Conservation (phyloP, 2,329 filamentous ascomycete species). For the Dothidotthia symphoricarpi region DNA sequence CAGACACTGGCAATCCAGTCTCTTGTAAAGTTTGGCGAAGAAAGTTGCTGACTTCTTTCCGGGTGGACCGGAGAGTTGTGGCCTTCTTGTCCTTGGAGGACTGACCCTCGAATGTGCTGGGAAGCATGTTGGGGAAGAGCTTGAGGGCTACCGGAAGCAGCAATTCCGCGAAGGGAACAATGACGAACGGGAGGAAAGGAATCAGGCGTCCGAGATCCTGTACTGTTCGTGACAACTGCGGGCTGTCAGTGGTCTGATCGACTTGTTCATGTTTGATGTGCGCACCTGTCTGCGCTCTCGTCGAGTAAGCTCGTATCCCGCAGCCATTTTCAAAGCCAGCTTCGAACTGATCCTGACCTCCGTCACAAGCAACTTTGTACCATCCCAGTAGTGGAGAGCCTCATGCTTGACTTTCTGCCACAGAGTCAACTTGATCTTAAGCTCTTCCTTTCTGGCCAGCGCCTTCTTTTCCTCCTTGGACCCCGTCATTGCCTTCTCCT, state of each 20-base stretch:
- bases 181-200: conserved; percentile 94
- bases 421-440: conserved; percentile 81
- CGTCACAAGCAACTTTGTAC: conserved; percentile 87
- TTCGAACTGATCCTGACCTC: conserved; percentile 92
- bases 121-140: conserved; percentile 94
- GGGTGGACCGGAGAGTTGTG: conserved; percentile 72
- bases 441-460: conserved; percentile 60
- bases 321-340: conserved; percentile 93
- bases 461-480: conserved; percentile 55
- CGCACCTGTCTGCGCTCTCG: conserved; percentile 80
- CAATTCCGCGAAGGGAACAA: conserved; percentile 93
- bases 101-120: conserved; percentile 93
- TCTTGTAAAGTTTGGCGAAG: conserved; percentile 85
- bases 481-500: conserved; percentile 55
- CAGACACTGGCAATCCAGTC: conserved; percentile 85
- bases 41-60: conserved; percentile 92
- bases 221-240: conserved; percentile 77
- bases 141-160: conserved; percentile 87
- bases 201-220: conserved; percentile 90
- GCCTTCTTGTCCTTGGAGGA: conserved; percentile 89
- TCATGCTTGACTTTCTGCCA: conserved; percentile 96
- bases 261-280: too few species aligned
- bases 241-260: conserved; percentile 15
- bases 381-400: conserved; percentile 93
- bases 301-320: conserved; percentile 91